phyloP scores from a whole-genome alignment of 2,329 filamentous ascomycete species.

The Cordyceps cateniannulata region DNA sequence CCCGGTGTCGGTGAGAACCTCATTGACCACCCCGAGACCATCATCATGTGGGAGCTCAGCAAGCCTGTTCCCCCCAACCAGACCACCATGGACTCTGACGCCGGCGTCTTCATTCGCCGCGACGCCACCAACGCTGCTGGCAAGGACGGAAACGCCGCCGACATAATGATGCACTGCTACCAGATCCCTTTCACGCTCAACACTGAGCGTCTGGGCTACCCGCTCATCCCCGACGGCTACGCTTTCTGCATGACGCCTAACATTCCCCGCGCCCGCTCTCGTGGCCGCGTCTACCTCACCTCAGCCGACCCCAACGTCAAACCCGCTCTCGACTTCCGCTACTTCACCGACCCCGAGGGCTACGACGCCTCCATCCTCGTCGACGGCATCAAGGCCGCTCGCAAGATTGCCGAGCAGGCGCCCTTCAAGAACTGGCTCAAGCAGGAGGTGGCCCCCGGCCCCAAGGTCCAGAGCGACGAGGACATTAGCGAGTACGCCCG shows the following conservation, averaged over 20 bases:
- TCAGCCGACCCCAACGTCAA: conserved; percentile 69
- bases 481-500: conserved; percentile 76
- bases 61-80: conserved; percentile 68
- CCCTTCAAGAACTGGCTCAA: conserved; percentile 82
- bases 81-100: conserved; percentile 88
- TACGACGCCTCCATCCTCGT: conserved; percentile 80
- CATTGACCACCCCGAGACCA: conserved; percentile 53
- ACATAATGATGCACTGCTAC: conserved; percentile 96
- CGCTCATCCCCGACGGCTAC: conserved; percentile 56
- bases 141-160: conserved; percentile 68
- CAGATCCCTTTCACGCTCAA: conserved; percentile 90
- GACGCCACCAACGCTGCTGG: conserved; percentile 60
- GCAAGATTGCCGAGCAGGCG: conserved; percentile 64
- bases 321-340: conserved; percentile 79
- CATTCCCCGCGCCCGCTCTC: conserved; percentile 75
- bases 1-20: conserved; percentile 57
- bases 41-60: conserved; percentile 71
- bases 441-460: conserved; percentile 73
- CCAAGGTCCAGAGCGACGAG: conserved; percentile 67
- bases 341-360: conserved; percentile 81
- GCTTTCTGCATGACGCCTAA: conserved; percentile 94
- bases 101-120: conserved; percentile 79
- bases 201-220: conserved; percentile 72
- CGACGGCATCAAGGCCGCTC: conserved; percentile 69
- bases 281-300: conserved; percentile 71